Conservation (phyloP, 345 rosid species). For the Bruguiera sexangula region DNA sequence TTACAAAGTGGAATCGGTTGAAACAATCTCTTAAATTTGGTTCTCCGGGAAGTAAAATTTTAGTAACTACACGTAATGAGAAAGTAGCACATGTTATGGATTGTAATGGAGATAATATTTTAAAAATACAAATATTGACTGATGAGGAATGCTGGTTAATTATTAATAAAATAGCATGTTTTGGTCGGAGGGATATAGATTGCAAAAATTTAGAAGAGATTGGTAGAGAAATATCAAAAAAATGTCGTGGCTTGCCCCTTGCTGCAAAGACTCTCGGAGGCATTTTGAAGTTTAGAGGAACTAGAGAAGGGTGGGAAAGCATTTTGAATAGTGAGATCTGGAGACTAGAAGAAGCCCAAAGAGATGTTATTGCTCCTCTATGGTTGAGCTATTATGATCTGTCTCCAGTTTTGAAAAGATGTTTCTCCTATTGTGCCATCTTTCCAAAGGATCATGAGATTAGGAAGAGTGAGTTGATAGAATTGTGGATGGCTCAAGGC, state of each 20-base stretch:
- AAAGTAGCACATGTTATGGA: too few species aligned
- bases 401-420: neutral
- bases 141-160: too few species aligned
- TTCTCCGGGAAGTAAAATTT: neutral
- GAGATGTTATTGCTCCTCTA: slow-evolving; percentile 8
- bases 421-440: slow-evolving; percentile 7
- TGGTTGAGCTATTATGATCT: slow-evolving; percentile 16
- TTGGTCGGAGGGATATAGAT: too few species aligned
- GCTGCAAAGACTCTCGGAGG: slow-evolving; percentile 10
- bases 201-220: too few species aligned
- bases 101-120: too few species aligned
- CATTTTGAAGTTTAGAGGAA: slow-evolving; percentile 7
- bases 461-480: neutral
- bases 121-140: neutral
- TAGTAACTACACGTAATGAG: too few species aligned
- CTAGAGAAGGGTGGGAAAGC: slow-evolving; percentile 16
- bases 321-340: slow-evolving; percentile 17
- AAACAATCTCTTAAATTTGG: neutral
- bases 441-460: slow-evolving; percentile 7
- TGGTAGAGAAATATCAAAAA: too few species aligned
- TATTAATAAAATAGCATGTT: too few species aligned
- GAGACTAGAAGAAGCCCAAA: slow-evolving; percentile 12
- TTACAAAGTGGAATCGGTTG: neutral
- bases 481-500: slow-evolving; percentile 21
- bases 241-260: too few species aligned